Evolutionary conservation across 441 rosid species (phyloP).

Genomic region (Jatropha podagrica): DNA sequence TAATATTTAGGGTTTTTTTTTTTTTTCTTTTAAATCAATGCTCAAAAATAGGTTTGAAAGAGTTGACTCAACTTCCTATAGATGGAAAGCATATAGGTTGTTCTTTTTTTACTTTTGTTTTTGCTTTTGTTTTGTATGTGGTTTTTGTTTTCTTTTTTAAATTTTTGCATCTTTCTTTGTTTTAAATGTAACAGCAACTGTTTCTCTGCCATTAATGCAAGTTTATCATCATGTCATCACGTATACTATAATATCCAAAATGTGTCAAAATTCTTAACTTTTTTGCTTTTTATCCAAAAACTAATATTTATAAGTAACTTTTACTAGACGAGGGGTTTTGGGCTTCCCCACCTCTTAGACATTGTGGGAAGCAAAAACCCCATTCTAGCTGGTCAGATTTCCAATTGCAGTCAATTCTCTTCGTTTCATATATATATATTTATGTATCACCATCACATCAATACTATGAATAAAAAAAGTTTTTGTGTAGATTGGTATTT

Average conservation of each 20-base stretch:
- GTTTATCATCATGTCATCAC: conserved; percentile 23
- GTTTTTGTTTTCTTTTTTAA: neutral
- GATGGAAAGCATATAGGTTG: conserved; percentile 35
- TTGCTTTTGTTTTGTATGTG: too few species aligned
- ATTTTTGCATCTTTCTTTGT: neutral
- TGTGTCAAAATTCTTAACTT: neutral
- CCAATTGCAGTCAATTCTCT: neutral
- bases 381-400: conserved; percentile 2
- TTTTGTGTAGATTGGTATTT: neutral
- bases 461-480: conserved; percentile 11
- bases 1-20: neutral
- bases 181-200: conserved; percentile 15
- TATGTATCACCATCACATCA: conserved; percentile 21
- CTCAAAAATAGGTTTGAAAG: conserved; percentile 20
- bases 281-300: neutral
- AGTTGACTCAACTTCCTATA: conserved; percentile 32
- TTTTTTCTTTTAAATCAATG: conserved; percentile 2
- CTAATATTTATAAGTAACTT: neutral
- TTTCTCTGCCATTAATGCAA: conserved; percentile 17
- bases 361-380: conserved; percentile 8
- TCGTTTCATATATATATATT: neutral
- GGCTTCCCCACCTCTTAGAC: conserved; percentile 4
- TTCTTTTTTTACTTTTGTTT: neutral
- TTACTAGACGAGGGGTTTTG: neutral
- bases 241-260: neutral